Evolutionary conservation across 441 rosid genomes (phyloP), one percentile per base, ranked within the genome.

Genomic region (Erodium texanum): DNA sequence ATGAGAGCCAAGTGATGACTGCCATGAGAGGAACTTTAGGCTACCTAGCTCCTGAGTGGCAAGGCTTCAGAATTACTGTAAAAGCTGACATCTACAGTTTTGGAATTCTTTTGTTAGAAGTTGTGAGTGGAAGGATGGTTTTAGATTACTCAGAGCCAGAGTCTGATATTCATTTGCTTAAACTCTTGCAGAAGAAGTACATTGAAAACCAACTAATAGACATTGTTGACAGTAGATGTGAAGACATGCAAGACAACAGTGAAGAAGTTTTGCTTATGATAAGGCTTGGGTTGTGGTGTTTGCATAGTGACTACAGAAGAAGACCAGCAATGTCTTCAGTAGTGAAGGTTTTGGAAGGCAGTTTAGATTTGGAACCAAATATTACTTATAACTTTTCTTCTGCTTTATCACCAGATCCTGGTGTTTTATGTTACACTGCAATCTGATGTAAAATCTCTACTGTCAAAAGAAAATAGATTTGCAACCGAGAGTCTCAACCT

Each of bases 61-160:
- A 72, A 1, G 69, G 1, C 59, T 73, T 70, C 0, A 16, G 59
- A 7, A 80, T 80, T 36, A 75, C 71, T 0, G 81, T 69, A 43
- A 80, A 80, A 65, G 83, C 52, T 19, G 83, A 77, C 24, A 70
- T 70, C 7, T 81, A 81, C 27, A 74, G 80, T 56, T 81, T 78
- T 15, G 81, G 81, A 4, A 69, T 78, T 64, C 76, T 77, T 0
- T 62, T 71, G n/a, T 27, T 77, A 32, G 81, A 80, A 48, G 50
- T 73, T 23, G 50, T 77, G 0, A 68, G 76, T 20, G 76, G 76
- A 0, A 58, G 81, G 1, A 75, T 22, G 66, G 71, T 72, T 38
- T 32, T 78, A 22, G 79, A 73, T 29, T 36, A 68, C 2, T 73
- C 73, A 5, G 69, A 66, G 64, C 36, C 58, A 3, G 74, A 69